Percentiles rank a stretch among this genome's conserved stretches.
Evolutionary conservation across 352 stramenopile species (phyloP).

Genomic region (Pilasporangium apinafurcum): DNA sequence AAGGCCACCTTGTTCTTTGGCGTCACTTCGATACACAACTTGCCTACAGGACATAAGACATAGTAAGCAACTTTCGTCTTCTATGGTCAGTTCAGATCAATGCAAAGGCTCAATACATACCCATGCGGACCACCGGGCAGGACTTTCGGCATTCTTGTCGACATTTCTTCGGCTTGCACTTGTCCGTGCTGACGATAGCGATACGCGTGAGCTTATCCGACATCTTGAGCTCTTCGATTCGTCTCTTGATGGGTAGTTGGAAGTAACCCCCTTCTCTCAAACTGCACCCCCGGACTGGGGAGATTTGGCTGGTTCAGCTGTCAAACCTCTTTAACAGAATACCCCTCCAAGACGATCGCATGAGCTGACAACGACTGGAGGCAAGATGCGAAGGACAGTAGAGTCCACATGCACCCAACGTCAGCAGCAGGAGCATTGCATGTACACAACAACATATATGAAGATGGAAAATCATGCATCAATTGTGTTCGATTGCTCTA

Average conservation of each 20-base stretch:
- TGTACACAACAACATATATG: background rate
- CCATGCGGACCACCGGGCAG: constrained; percentile 98
- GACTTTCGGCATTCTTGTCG: constrained; percentile 99
- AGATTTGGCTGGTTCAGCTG: constrained; percentile 13
- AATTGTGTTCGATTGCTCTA: background rate
- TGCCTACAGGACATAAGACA: constrained; percentile 46
- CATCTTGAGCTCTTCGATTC: constrained; percentile 21
- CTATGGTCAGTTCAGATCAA: background rate
- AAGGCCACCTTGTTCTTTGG: constrained; percentile 96
- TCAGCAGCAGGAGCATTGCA: background rate
- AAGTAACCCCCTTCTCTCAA: background rate
- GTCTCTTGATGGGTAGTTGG: constrained; percentile 8
- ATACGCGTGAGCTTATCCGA: constrained; percentile 96
- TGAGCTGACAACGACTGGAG: background rate
- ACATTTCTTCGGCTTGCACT: constrained; percentile 99
- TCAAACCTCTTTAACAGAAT: constrained; percentile 2
- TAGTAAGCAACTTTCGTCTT: constrained; percentile 2
- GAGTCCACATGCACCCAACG: background rate
- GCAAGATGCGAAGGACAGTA: background rate
- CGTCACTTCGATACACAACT: constrained; percentile 99
- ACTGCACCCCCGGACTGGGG: constrained; percentile 12
- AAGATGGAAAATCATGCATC: background rate
- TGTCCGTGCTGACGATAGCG: constrained; percentile 97
- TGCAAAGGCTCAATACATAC: constrained; percentile 32
- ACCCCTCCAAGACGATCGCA: background rate